Conservation (phyloP, 768 basidiomycete genomes). For the Mycena polygramma region DNA sequence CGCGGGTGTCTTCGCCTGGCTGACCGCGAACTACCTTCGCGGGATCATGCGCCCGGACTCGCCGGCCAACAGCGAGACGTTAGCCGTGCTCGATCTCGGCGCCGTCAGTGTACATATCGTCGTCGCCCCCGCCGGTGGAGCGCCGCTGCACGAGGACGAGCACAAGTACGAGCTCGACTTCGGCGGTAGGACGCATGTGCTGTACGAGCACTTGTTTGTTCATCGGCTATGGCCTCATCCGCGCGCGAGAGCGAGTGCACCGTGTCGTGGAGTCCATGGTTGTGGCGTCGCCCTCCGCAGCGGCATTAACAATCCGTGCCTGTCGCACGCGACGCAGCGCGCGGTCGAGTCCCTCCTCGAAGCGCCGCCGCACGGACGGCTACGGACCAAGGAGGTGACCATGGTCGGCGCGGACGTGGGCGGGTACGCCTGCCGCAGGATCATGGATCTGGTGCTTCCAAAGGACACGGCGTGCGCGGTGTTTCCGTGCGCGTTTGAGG, state of each 20-base stretch:
- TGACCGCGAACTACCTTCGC: conserved; percentile 95
- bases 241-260: conserved; percentile 86
- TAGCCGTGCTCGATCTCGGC: conserved; percentile 95
- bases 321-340: conserved; percentile 75
- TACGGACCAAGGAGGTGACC: conserved; percentile 72
- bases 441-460: conserved; percentile 62
- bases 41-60: conserved; percentile 69
- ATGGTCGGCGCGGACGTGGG: conserved; percentile 91
- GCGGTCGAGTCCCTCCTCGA: conserved; percentile 64
- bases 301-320: conserved; percentile 81
- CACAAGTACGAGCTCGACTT: conserved; percentile 91
- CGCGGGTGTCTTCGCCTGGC: conserved; percentile 99
- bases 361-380: conserved; percentile 47
- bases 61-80: conserved; percentile 61
- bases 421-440: conserved; percentile 71
- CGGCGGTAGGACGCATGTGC: conserved; percentile 74
- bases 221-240: no score
- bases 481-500: conserved; percentile 97
- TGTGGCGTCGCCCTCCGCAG: conserved; percentile 13
- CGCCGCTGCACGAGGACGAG: conserved; percentile 77
- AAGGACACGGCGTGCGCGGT: conserved; percentile 90
- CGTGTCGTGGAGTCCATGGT: conserved; percentile 89
- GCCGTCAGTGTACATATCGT: conserved; percentile 99
- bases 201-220: no score
- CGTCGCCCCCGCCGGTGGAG: conserved; percentile 89